A percentile compares a stretch with the other conserved stretches of the same genome.
Conservation (phyloP, 768 basidiomycete genomes). For the Crepidotus variabilis region DNA sequence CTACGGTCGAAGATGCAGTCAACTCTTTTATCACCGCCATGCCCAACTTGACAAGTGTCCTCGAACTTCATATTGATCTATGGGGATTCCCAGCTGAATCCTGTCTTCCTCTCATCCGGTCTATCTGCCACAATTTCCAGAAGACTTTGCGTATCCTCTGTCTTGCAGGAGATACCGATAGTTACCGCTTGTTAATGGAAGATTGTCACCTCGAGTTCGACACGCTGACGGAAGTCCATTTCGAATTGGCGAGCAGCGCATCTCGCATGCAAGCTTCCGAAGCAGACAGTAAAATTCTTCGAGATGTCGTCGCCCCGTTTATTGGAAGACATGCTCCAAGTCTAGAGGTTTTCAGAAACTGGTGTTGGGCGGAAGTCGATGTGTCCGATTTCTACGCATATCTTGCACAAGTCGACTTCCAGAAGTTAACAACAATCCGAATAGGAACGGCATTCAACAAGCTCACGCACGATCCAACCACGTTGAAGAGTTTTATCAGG, state of each 20-base stretch:
- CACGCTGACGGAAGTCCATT: slow-evolving; percentile 27
- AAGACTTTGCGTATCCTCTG: slow-evolving; percentile 26
- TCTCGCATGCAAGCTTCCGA: slow-evolving; percentile 5
- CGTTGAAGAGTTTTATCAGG: slow-evolving; percentile 28
- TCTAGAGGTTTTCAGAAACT: slow-evolving; percentile 27
- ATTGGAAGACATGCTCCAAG: slow-evolving; percentile 29
- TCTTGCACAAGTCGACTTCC: slow-evolving; percentile 23
- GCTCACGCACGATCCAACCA: slow-evolving; percentile 27
- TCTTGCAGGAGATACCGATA: slow-evolving; percentile 30
- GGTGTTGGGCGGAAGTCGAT: slow-evolving; percentile 33
- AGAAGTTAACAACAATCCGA: slow-evolving; percentile 22
- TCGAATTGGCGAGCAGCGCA: slow-evolving; percentile 33
- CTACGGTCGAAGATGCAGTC: neutral
- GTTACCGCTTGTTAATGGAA: slow-evolving; percentile 25
- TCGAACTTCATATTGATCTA: slow-evolving; percentile 29
- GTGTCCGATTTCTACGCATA: slow-evolving; percentile 31
- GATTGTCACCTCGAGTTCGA: slow-evolving; percentile 23
- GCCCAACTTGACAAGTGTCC: slow-evolving; percentile 26
- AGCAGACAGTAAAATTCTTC: slow-evolving; percentile 20
- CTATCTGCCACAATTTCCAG: slow-evolving; percentile 33
- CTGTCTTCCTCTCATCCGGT: slow-evolving; percentile 25
- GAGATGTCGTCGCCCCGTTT: slow-evolving; percentile 30
- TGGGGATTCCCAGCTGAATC: slow-evolving; percentile 27
- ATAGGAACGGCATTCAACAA: slow-evolving; percentile 36
- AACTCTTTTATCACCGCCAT: slow-evolving; percentile 13